Evolutionary conservation across 2,329 filamentous ascomycete species (phyloP), one percentile per base, ranked within the genome.

Genomic region (Scopulariopsis brevicaulis): DNA sequence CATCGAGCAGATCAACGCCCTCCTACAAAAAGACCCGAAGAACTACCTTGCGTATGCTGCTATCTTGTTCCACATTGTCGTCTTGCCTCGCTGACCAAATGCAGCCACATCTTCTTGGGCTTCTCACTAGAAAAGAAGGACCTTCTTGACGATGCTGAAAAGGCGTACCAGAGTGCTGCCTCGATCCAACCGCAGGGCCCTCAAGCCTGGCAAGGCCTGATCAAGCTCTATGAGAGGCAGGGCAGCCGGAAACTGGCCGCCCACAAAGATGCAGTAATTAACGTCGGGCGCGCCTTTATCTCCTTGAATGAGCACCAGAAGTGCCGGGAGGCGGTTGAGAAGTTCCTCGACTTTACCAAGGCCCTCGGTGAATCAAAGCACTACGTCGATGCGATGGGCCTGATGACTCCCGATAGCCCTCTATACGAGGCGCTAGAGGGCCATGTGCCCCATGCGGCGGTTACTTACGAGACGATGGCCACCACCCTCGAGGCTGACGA

Each of bases 121-220:
- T 90, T 95, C 69, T 88, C 89, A 1, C 77, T 87, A 53, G 90
- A 96, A 70, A 94, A 91, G 69, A 81, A 87, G 61, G 82, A 83
- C 60, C 81, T 84, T 60, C 73, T 80, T 8, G 83, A 87, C 7
- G 86, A 90, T 48, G 85, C 94, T 0, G 91, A 94, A 64, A 81
- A 79, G 37, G 83, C 85, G 1, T 97, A 97, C 70, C 77, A 80
- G 48, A 77, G 81, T 35, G 94, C 93, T 1, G 82, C 87, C 6
- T 76, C 78, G 22, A 75, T 90, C 61, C 92, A 90, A 62, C 82
- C 85, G 1, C 77, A 82, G 20, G 91, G 96, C 64, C 76, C 83
- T n/a, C 88, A 93, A 65, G 89, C 89, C 63, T 97, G 90, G 90
- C 89, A 96, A 68, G 94, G 94, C 1, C 76, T 99, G 53, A 81